Evolutionary conservation across 768 basidiomycete species (phyloP).

Genomic region (Podaxis sp.): DNA sequence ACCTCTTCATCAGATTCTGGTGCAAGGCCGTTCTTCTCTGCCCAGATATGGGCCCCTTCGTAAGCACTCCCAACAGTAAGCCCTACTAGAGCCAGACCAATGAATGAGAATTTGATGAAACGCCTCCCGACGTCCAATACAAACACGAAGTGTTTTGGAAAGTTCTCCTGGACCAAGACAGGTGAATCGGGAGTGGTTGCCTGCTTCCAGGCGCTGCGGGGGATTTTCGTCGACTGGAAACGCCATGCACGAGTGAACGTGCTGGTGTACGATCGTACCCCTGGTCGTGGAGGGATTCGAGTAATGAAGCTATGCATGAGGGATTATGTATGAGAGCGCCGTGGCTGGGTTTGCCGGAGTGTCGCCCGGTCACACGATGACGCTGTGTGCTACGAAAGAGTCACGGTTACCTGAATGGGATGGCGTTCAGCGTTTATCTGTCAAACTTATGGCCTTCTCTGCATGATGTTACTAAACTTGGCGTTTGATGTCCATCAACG

Average conservation of each 20-base stretch:
- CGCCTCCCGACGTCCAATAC: constrained; percentile 46
- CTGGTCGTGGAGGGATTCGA: neutral
- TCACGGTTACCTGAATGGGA: neutral
- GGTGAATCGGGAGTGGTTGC: constrained; percentile 12
- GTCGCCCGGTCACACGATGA: neutral
- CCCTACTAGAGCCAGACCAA: constrained; percentile 44
- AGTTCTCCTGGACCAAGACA: constrained; percentile 24
- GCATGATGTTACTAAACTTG: neutral
- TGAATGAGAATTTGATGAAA: constrained; percentile 48
- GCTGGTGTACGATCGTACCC: neutral
- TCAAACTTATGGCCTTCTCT: neutral
- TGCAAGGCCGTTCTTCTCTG: constrained; percentile 53
- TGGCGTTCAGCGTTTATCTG: constrained; percentile 4
- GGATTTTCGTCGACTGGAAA: neutral
- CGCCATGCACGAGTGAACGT: neutral
- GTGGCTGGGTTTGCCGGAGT: neutral
- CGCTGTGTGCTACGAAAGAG: neutral
- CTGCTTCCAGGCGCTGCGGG: constrained; percentile 7
- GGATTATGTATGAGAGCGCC: neutral
- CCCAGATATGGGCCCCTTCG: constrained; percentile 61
- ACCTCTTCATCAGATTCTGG: constrained; percentile 52
- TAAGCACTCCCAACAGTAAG: constrained; percentile 47
- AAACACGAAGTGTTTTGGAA: constrained; percentile 33
- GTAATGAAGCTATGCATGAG: constrained; percentile 9
- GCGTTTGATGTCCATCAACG: neutral